Evolutionary conservation across 2,329 filamentous ascomycete genomes (phyloP).

Genomic region (Pseudogymnoascus sp.): DNA sequence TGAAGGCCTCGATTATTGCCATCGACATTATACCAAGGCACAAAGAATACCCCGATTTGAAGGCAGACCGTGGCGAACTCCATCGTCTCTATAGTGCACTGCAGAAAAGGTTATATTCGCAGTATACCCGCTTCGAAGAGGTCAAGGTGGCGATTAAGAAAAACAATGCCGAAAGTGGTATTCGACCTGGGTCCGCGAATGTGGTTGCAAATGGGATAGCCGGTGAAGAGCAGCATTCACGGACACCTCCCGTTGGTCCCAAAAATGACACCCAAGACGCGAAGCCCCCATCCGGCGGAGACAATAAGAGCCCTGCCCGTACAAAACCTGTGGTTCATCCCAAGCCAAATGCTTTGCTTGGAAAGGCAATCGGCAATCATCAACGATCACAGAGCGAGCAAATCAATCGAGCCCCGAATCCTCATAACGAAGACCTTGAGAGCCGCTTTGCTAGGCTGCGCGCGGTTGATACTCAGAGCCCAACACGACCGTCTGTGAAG

Average conservation of each 20-base stretch:
- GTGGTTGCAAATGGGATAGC: slow-evolving; percentile 6
- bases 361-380: slow-evolving; percentile 44
- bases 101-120: slow-evolving; percentile 40
- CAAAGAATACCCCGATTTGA: slow-evolving; percentile 61
- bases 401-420: slow-evolving; percentile 23
- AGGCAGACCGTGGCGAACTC: slow-evolving; percentile 43
- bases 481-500: background rate
- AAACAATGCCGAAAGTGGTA: slow-evolving; percentile 55
- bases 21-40: slow-evolving; percentile 70
- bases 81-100: slow-evolving; percentile 42
- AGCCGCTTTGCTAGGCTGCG: slow-evolving; percentile 49
- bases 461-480: background rate
- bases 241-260: background rate
- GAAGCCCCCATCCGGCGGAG: slow-evolving; percentile 19
- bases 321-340: slow-evolving; percentile 44
- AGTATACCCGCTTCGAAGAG: slow-evolving; percentile 43
- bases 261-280: slow-evolving; percentile 15
- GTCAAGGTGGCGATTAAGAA: slow-evolving; percentile 54
- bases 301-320: slow-evolving; percentile 33
- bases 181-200: slow-evolving; percentile 23
- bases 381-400: slow-evolving; percentile 12
- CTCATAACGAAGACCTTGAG: slow-evolving; percentile 39
- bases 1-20: slow-evolving; percentile 72
- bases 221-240: background rate
- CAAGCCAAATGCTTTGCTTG: slow-evolving; percentile 60